Base-by-base conservation (phyloP, 139 green algal species). In the Coelastrella sp. region DNA sequence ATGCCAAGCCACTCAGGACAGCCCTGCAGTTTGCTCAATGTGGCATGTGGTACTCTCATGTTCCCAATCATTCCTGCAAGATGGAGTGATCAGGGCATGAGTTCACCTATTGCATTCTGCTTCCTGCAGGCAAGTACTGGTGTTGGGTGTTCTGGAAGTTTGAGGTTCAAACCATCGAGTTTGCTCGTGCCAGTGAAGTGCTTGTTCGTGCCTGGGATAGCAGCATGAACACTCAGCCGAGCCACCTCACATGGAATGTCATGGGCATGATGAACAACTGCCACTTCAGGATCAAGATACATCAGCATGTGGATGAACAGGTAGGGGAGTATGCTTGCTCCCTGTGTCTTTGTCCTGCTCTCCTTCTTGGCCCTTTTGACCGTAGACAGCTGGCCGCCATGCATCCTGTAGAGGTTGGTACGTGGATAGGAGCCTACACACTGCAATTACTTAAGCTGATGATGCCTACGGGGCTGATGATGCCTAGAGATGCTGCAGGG, bases 181-280 rank as follows among this genome's bases (percentile, higher is more conserved):
- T 85, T 76, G 43, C 63, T 40, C 43, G 79, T 60, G 43, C 60
- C 3, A 57, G n/a, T 35, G 82, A 81, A 71, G 69, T 82, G 77
- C 90, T 91, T 43, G 90, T 93, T 62, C 93, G 96, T 17, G 96
- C 96, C 5, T 96, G 92, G 90, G 95, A 98, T 82, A 90, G 90
- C 67, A 79, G 51, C 81, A 94, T 94, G 90, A 99, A 99, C 92
- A 94, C 92, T 4, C 96, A 98, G 91, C 95, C 95, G 23, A 89
- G 87, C 27, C 73, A 88, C 9, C 90, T 96, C 83, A 97, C 95
- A 2, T 99, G 97, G 97, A 99, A 98, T 79, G 40, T 99, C 38
- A 98, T 99, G 95, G 97, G 97, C 84, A 98, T 99, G 97, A 95
- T 98, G 92, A 99, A 99, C 94, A 99, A 99, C 92, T 96, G 92